Evolutionary conservation across 768 basidiomycete genomes (phyloP).

Genomic region (Porpolomopsis calyptriformis): DNA sequence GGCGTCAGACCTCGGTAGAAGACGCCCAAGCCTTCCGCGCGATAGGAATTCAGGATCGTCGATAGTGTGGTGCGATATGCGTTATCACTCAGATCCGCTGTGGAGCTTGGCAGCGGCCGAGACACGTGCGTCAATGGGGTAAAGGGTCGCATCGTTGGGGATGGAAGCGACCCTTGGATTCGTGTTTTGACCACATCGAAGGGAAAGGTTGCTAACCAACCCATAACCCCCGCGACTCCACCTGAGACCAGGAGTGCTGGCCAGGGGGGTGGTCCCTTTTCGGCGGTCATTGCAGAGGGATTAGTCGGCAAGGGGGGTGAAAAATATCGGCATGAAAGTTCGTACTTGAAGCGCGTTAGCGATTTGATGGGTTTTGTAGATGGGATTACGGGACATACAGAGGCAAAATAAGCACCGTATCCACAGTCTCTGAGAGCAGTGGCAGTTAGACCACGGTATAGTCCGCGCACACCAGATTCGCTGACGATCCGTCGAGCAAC

Average conservation of each 20-base stretch:
- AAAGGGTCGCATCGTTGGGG: constrained; percentile 7
- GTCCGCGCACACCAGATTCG: constrained; percentile 46
- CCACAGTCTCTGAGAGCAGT: constrained; percentile 72
- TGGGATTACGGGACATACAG: constrained; percentile 34
- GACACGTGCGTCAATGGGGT: no score
- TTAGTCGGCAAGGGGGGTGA: constrained; percentile 23
- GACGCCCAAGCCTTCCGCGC: constrained; percentile 52
- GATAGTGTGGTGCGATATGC: constrained; percentile 52
- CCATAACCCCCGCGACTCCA: constrained; percentile 63
- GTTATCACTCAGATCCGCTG: constrained; percentile 18
- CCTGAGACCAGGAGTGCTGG: constrained; percentile 59
- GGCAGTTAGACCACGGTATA: constrained; percentile 67
- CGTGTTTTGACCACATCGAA: constrained; percentile 87
- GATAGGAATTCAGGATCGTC: constrained; percentile 50
- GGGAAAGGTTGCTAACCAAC: constrained; percentile 79
- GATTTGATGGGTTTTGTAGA: constrained; percentile 1
- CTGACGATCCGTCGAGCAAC: constrained; percentile 49
- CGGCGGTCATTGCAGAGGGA: constrained; percentile 8
- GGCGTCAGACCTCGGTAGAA: constrained; percentile 73
- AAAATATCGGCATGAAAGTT: constrained; percentile 48
- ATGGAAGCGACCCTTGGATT: constrained; percentile 43
- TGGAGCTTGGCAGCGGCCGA: no score
- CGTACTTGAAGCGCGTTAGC: constrained; percentile 35
- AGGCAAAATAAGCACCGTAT: constrained; percentile 79
- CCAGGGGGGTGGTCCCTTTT: constrained; percentile 33